Evolutionary conservation across 2,329 filamentous ascomycete species (phyloP).

Genomic region (Fusarium bactridioides): DNA sequence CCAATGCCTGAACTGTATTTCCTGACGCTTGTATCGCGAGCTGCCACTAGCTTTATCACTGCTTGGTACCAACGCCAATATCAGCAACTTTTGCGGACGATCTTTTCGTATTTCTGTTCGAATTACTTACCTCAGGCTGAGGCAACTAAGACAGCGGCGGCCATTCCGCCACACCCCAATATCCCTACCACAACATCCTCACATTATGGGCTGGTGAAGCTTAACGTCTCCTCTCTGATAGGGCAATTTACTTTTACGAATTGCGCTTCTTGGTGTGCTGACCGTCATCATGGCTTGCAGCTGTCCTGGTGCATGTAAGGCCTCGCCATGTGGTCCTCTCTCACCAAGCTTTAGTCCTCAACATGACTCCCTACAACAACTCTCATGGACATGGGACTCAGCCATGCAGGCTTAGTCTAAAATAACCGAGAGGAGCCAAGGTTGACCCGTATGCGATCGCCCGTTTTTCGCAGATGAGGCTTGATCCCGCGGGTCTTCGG

Average conservation of each 20-base stretch:
- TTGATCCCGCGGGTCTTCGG: conserved; percentile 23
- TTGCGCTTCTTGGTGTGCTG: conserved; percentile 14
- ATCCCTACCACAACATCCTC: conserved; percentile 1
- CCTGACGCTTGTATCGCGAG: conserved; percentile 22
- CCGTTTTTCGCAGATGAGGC: conserved; percentile 6
- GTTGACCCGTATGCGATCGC: conserved; percentile 1
- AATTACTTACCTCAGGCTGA: conserved; percentile 13
- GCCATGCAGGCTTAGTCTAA: background rate
- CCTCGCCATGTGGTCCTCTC: conserved; percentile 22
- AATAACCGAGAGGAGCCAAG: conserved; percentile 3
- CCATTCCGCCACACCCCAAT: background rate
- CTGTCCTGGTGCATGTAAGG: conserved; percentile 19
- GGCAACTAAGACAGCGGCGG: background rate
- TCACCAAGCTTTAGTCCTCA: background rate
- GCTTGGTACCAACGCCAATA: conserved; percentile 1
- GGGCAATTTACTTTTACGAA: conserved; percentile 1
- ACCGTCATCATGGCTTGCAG: conserved; percentile 28
- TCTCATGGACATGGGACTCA: background rate
- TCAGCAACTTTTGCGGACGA: conserved; percentile 5
- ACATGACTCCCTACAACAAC: conserved; percentile 10
- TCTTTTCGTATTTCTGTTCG: conserved; percentile 28
- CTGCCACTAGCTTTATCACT: conserved; percentile 25
- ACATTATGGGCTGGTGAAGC: background rate
- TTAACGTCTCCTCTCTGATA: background rate
- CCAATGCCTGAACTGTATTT: conserved; percentile 19